Evolutionary conservation across 1,139 yeast species (phyloP), one percentile per base, ranked within the genome.

Genomic region (Yamadazyma membranifaciens): DNA sequence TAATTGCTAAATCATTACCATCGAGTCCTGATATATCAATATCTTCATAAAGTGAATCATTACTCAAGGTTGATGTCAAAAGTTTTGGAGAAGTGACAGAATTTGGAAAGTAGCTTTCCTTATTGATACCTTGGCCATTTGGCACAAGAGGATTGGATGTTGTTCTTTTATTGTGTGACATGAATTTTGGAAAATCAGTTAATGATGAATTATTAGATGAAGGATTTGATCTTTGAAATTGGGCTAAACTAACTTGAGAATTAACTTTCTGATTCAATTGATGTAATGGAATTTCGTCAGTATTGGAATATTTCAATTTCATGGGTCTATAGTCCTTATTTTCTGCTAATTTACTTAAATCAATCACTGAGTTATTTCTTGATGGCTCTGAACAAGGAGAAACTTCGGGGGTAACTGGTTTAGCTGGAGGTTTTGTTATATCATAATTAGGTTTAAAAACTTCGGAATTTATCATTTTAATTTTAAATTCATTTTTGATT

Each of bases 311-410:
- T 44, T 57, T 59, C 45, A 71, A 59, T 43, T 65, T 67, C 59
- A 72, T 60, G 6, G 77, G 77, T 38, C 54, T 61, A 45, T 68
- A 65, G 29, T 68, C 66, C 17, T 67, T 73, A 38, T 66, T 65
- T 25, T 62, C 60, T 13, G 53, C 39, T 36, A 72, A 51, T 44
- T 69, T 69, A 22, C 69, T 57, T 40, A 72, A 59, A 50, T 72
- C 75, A 25, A 72, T 67, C 9, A 70, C 71, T 4, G 75, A 68
- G 45, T 72, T 72, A 33, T 62, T 57, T 42, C 73, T 53, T 7
- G 75, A 65, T 5, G 78, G 77, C 43, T 67, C 72, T 1, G 74
- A 66, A 36, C 53, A 63, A 6, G 78, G 78, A 9, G 74, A 67
- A 2, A 72, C 70, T 38, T 69, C 74, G 2, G 78, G 78, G 28